Conservation (phyloP, 441 rosid genomes). For the Aquilaria agallochum region DNA sequence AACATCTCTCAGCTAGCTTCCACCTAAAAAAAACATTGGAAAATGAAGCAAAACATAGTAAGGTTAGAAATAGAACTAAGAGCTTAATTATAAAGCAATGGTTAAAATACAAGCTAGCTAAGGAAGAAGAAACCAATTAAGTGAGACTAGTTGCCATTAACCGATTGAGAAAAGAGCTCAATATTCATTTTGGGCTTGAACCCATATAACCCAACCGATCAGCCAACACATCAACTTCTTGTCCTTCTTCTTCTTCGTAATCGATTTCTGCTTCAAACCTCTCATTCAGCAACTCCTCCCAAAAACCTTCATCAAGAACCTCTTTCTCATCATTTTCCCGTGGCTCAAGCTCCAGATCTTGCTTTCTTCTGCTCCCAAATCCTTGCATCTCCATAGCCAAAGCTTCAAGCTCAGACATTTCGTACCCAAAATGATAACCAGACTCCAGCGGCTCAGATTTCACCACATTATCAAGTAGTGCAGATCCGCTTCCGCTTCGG, state of each 20-base stretch:
- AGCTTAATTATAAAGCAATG: background rate
- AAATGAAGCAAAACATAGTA: background rate
- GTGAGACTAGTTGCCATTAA: background rate
- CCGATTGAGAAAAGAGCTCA: background rate
- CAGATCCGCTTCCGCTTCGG: conserved; percentile 1
- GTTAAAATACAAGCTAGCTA: background rate
- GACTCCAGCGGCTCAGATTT: conserved; percentile 48
- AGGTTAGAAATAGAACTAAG: too few relatives aligned
- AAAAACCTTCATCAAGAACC: conserved; percentile 66
- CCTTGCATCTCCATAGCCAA: conserved; percentile 90
- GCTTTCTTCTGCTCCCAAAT: conserved; percentile 34
- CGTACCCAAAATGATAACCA: conserved; percentile 23
- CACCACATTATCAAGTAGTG: conserved; percentile 15
- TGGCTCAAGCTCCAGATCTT: conserved; percentile 27
- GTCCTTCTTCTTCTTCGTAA: conserved; percentile 40
- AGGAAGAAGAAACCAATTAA: background rate
- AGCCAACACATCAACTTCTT: conserved; percentile 40
- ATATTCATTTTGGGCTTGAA: conserved; percentile 28
- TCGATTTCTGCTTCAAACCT: conserved; percentile 35
- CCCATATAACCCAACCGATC: conserved; percentile 47
- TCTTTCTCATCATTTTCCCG: conserved; percentile 35
- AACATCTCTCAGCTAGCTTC: conserved; percentile 25
- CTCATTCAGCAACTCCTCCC: conserved; percentile 77
- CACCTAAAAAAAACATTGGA: conserved; percentile 27
- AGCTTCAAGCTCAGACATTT: conserved; percentile 70